Base-by-base conservation (phyloP, 1,284 basidiomycete genomes). In the Moesziomyces sp. region DNA sequence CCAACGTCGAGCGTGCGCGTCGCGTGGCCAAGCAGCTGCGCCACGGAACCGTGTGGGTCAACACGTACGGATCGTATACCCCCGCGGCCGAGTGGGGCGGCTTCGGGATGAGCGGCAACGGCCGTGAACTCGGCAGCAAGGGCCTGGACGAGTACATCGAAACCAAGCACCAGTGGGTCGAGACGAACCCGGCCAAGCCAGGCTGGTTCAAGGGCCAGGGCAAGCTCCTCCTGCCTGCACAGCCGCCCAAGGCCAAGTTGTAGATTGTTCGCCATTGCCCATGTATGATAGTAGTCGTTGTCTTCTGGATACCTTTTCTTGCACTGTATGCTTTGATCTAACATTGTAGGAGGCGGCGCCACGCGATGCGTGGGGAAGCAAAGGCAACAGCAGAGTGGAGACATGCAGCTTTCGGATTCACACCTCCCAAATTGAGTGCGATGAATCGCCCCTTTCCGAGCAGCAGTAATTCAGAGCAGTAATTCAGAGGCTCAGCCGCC, bases 71-170 rank as follows among this genome's bases (percentile, higher is more conserved):
- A 23, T 52, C 68, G 9, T 84, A 83, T 58, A 79, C 79, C 23
- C 76, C 83, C 16, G 67, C 76, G 19, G 82, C 82, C 5, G 83
- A 84, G 51, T 84, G 83, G 83, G 82, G 83, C 47, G 83, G 83
- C 7, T 83, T 72, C 48, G 83, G 83, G 14, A 67, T 80, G 72
- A 78, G 74, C 52, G 82, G 83, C 33, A 84, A 83, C 46, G 83
- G 83, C 8, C 62, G 83, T 11, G 83, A 84, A 63, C 59, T 84
- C 14, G 83, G 83, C 24, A 66, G 61, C 47, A 75, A 82, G 49
- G 83, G 83, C 11, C 58, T 84, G 56, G 77, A 82, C 57, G 81
- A 83, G 71, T 82, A 84, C 58, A 56, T 82, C 46, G 81, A 83
- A 66, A 75, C 72, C 8, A 76, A 80, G n/a, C 81, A 83, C 55